Base-by-base conservation (phyloP, 306 rosid genomes). In the Inga oerstediana region DNA sequence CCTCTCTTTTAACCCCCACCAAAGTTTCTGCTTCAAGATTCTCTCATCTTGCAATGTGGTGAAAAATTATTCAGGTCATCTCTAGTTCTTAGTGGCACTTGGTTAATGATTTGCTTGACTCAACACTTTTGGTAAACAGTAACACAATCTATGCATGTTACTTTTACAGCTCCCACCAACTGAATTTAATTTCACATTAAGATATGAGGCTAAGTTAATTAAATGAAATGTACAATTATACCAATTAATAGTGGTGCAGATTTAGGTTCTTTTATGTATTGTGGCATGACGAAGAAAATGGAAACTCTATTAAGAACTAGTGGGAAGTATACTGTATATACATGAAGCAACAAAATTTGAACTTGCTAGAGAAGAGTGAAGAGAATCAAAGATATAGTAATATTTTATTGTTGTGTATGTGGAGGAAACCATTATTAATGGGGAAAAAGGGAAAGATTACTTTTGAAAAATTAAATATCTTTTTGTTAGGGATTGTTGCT, bases 401-500 rank as follows among this genome's bases (percentile, higher is more conserved):
- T 59, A 11, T 27, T 77, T 84, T 64, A 46, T 32, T 69, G 56
- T 68, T 80, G 82, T 59, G 2, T 20, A 83, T 49, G 77, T 81
- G 69, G 37, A 8, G 78, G 66, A 52, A 82, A 75, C 77, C 73
- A 72, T 70, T 76, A 84, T 68, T 70, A 20, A 20, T 22, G 41
- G 27, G 27, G 27, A 27, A 27, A 27, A 27, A 27, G 1, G 27
- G 27, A 27, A 27, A 27, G 27, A 30, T 12, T 62, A 30, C 37
- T 76, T 80, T 84, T 64, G 71, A 72, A 75, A 82, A 75, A 79
- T 82, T 76, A 86, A 84, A 48, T 80, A 56, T 72, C 72, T 59
- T 77, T 83, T 68, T 82, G 70, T 27, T 68, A 65, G 87, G 69
- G 83, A 77, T 86, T 75, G 82, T 78, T 78, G 79, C 87, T 85